Percentiles rank a stretch among this genome's conserved stretches.
Conservation (phyloP, 495 filamentous ascomycete species). For the Chaetomium tenue region DNA sequence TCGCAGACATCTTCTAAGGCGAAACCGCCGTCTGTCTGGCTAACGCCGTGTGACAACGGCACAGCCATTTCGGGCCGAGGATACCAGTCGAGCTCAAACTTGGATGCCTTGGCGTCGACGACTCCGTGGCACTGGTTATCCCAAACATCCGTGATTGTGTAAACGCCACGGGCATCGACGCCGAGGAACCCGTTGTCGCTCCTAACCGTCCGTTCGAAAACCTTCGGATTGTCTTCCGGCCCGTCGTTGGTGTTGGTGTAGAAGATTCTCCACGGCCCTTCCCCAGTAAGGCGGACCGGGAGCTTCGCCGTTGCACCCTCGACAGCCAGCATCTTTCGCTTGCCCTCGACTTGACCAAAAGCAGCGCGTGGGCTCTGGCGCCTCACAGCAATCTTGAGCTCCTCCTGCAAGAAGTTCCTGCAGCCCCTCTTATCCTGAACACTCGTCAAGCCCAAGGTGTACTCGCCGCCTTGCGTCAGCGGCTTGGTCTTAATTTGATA, state of each 20-base stretch:
- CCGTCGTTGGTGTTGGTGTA: slow-evolving; percentile 64
- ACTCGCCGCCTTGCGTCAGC: slow-evolving; percentile 78
- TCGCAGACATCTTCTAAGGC: slow-evolving; percentile 84
- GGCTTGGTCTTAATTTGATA: slow-evolving; percentile 71
- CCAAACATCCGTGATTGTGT: slow-evolving; percentile 70
- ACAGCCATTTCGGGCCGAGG: slow-evolving; percentile 70
- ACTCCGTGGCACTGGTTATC: slow-evolving; percentile 78
- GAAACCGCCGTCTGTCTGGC: slow-evolving; percentile 49
- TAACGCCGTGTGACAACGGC: slow-evolving; percentile 59
- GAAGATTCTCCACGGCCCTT: slow-evolving; percentile 74
- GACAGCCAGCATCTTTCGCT: slow-evolving; percentile 67
- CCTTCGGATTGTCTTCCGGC: slow-evolving; percentile 23
- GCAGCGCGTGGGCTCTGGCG: slow-evolving; percentile 79
- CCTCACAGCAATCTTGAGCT: slow-evolving; percentile 76
- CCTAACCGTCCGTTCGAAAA: slow-evolving; percentile 39
- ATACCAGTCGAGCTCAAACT: slow-evolving; percentile 81
- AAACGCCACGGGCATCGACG: slow-evolving; percentile 66
- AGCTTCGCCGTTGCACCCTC: slow-evolving; percentile 69
- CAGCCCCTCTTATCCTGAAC: slow-evolving; percentile 84
- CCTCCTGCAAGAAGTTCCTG: slow-evolving; percentile 76
- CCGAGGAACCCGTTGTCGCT: slow-evolving; percentile 69
- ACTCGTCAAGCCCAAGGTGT: slow-evolving; percentile 75
- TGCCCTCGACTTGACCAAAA: slow-evolving; percentile 80
- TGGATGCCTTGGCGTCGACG: slow-evolving; percentile 66
- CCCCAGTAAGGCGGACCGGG: slow-evolving; percentile 78